phyloP scores from a whole-genome alignment of 257 asterid species.

The Scutellaria baicalensis region DNA sequence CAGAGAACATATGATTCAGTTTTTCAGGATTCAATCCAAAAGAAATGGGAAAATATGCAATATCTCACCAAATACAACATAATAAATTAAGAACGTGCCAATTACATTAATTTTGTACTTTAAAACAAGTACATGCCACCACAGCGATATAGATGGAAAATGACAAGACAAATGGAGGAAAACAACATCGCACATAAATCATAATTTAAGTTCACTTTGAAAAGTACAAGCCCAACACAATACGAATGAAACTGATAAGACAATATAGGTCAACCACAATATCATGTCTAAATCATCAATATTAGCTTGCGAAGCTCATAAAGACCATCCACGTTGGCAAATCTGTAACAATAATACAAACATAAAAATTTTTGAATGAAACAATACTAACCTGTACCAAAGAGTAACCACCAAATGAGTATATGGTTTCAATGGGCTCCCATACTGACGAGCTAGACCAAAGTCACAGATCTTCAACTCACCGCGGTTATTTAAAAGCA shows the following conservation, averaged over 20 bases:
- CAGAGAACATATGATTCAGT: slow-evolving; percentile 11
- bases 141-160: no score
- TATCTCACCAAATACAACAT: not conserved
- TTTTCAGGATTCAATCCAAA: not conserved
- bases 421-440: slow-evolving; percentile 86
- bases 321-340: not conserved
- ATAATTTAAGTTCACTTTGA: no score
- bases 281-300: not conserved
- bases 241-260: not conserved
- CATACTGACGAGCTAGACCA: slow-evolving; percentile 94
- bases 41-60: not conserved
- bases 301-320: not conserved
- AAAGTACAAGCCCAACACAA: not conserved
- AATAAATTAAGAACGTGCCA: not conserved
- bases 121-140: not conserved
- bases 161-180: no score
- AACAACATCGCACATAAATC: no score
- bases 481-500: slow-evolving; percentile 75
- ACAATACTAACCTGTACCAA: slow-evolving; percentile 85
- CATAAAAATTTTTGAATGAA: not conserved
- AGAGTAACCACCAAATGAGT: slow-evolving; percentile 92
- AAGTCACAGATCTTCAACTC: slow-evolving; percentile 93
- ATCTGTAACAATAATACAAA: not conserved
- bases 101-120: not conserved
- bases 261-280: not conserved